phyloP scores from a whole-genome alignment of 2,329 filamentous ascomycete species.

The Aureobasidium sp. region DNA sequence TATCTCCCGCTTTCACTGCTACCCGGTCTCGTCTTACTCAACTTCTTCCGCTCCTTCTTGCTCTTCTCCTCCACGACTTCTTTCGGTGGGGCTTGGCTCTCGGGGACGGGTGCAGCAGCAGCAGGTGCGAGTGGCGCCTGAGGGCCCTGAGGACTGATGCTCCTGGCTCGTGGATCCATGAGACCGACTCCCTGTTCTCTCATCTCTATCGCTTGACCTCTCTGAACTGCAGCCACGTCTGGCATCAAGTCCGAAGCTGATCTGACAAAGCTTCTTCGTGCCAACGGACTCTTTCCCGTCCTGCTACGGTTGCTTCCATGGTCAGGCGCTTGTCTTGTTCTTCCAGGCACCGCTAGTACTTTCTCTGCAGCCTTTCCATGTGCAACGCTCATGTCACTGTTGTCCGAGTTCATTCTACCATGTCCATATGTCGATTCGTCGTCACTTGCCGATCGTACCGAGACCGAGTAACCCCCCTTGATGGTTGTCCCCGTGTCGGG shows the following conservation, averaged over 20 bases:
- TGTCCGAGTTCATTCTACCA: not conserved
- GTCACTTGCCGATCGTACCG: slow-evolving; percentile 14
- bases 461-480: slow-evolving; percentile 9
- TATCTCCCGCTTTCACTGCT: slow-evolving; percentile 8
- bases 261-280: slow-evolving; percentile 33
- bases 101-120: not conserved
- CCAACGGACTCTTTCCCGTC: slow-evolving; percentile 37
- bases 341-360: slow-evolving; percentile 11
- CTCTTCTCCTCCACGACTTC: not conserved
- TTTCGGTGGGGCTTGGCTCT: not conserved
- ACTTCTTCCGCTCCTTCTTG: slow-evolving; percentile 8
- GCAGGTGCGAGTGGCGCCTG: not conserved
- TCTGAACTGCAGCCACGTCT: not conserved
- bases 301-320: slow-evolving; percentile 13
- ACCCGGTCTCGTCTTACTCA: slow-evolving; percentile 8
- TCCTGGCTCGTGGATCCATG: slow-evolving; percentile 8
- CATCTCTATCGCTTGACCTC: slow-evolving; percentile 7
- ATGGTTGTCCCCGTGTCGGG: not conserved
- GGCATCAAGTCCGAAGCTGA: slow-evolving; percentile 16
- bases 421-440: slow-evolving; percentile 1
- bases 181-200: not conserved
- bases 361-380: not conserved
- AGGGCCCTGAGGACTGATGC: not conserved
- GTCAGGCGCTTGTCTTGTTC: not conserved
- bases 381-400: slow-evolving; percentile 10